Evolutionary conservation across 352 stramenopile genomes (phyloP), one percentile per base, ranked within the genome.

Genomic region (Blastocystis sp.): DNA sequence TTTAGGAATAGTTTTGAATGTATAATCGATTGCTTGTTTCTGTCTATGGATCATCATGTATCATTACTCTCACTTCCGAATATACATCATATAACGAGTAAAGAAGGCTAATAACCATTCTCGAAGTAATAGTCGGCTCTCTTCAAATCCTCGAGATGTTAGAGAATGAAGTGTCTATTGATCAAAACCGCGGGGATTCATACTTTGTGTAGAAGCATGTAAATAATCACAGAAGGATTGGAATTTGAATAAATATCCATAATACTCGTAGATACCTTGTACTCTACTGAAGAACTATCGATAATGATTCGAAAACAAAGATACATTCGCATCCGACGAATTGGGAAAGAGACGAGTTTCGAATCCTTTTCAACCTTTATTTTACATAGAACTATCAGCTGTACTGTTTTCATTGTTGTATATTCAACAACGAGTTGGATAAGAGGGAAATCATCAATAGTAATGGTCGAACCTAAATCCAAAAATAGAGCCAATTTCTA

Each of bases 351-450:
- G 3, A 52, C 12, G 27, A 24, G 21, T 16, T 46, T 29, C 43
- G 21, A 37, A 4, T 46, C 39, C 12, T 14, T 32, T 61, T 32
- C 54, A 12, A 61, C 5, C 19, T 61, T 7, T 3, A 61, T 16
- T 7, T 32, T 14, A 32, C 19, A 61, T 14, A 32, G 5, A 61
- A 32, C 12, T 12, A n/a, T 16, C 54, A 61, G 12, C 12, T 5
- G 19, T 32, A 61, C 12, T 61, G 19, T 32, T 61, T 61, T 59
- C 71, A 83, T 83, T n/a, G 46, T 65, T 37, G 71, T 83, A 35
- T 83, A 83, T 32, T 83, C 71, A 12, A 61, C 49, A 61, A 42
- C 71, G 32, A 83, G 32, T 42, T 83, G 71, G n/a, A 83, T 63
- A 5, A 83, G 71, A n/a, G 71, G 71, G 32, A 83, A 83, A 43